Evolutionary conservation across 495 filamentous ascomycete species (phyloP).

Genomic region (Neurospora sp.): DNA sequence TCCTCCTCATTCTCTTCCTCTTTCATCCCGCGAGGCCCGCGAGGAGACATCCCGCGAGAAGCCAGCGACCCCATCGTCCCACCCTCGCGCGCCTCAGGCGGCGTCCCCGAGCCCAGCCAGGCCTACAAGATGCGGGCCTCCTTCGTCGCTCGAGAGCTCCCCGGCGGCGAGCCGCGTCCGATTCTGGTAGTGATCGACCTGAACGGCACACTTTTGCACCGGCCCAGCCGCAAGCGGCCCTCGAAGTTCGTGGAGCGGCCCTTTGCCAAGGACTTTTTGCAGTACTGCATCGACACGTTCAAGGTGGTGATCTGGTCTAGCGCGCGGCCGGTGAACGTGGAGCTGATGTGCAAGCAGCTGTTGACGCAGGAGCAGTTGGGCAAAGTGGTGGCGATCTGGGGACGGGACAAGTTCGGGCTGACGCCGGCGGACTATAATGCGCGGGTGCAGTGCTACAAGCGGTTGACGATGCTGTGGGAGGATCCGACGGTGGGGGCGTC

Average conservation of each 20-base stretch:
- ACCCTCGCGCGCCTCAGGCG: constrained; percentile 36
- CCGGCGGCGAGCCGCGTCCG: constrained; percentile 17
- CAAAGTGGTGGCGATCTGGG: constrained; percentile 62
- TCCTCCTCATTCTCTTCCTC: background rate
- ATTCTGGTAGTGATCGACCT: constrained; percentile 82
- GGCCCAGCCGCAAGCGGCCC: constrained; percentile 41
- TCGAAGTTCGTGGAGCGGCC: constrained; percentile 51
- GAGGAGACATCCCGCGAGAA: background rate
- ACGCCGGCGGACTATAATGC: constrained; percentile 46
- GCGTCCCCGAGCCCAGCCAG: constrained; percentile 33
- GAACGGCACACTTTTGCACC: constrained; percentile 79
- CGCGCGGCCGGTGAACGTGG: constrained; percentile 60
- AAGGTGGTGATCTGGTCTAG: constrained; percentile 87
- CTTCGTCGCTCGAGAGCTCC: constrained; percentile 9
- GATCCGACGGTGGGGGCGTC: constrained; percentile 38
- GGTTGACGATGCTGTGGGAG: constrained; percentile 61
- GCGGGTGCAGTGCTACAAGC: constrained; percentile 85
- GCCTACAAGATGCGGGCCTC: constrained; percentile 29
- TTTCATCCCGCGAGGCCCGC: background rate
- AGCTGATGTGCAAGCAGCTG: constrained; percentile 45
- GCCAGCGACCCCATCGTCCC: constrained; percentile 13
- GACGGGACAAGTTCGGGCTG: constrained; percentile 67
- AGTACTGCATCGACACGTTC: constrained; percentile 55
- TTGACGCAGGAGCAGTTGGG: constrained; percentile 33
- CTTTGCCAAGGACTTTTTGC: constrained; percentile 52